A percentile compares a stretch with the other conserved stretches of the same genome.
These are phyloP conservation scores for Mallotus japonicus DNA, from an alignment of 441 rosid species.

Conservation along the genomic window DNA sequence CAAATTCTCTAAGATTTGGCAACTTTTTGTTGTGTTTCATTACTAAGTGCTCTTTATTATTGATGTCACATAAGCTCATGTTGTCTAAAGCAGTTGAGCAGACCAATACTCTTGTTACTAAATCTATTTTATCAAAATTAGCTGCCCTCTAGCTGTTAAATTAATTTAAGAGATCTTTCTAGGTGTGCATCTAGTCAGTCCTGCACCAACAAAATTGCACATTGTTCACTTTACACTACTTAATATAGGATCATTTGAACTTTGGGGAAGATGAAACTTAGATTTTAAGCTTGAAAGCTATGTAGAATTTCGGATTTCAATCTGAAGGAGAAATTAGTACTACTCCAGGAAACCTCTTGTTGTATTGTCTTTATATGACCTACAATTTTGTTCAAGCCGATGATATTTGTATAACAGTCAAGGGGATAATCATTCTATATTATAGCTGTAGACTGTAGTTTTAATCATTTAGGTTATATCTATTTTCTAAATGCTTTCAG, in stretches of 20 bases:
- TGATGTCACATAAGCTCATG: constrained; percentile 30
- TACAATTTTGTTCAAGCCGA: not conserved
- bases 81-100: constrained; percentile 50
- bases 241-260: not conserved
- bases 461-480: not conserved
- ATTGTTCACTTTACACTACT: not conserved
- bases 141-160: constrained; percentile 40
- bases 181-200: not conserved
- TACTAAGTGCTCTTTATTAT: constrained; percentile 12
- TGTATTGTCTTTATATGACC: not conserved
- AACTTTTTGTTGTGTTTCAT: constrained; percentile 27
- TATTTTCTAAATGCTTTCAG: not conserved
- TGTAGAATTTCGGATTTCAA: not conserved
- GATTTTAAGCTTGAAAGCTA: not conserved
- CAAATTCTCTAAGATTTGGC: constrained; percentile 68
- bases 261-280: not conserved
- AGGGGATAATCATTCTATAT: not conserved
- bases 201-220: not conserved
- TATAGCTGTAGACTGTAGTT: not conserved
- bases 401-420: no score
- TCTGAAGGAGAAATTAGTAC: not conserved
- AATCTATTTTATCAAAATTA: constrained; percentile 59
- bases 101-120: constrained; percentile 65
- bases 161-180: no score
- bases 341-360: not conserved